phyloP scores from a whole-genome alignment of 31 red algal genomes.

The Asparagopsis taxiformis region DNA sequence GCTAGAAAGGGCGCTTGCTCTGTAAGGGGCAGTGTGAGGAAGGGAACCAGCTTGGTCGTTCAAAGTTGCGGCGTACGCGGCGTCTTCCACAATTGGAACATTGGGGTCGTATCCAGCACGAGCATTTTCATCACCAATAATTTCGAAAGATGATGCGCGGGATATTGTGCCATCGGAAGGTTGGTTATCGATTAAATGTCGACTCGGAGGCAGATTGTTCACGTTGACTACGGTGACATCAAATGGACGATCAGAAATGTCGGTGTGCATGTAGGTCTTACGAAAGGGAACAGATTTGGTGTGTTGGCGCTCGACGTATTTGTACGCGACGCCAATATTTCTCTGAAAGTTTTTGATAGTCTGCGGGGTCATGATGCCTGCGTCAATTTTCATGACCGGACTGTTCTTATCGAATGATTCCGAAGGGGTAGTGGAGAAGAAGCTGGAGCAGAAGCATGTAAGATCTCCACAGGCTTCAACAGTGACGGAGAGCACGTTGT shows the following conservation, averaged over 20 bases:
- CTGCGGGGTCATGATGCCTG: conserved; percentile 67
- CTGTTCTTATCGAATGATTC: conserved; percentile 16
- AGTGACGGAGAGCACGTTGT: conserved; percentile 92
- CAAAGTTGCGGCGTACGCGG: conserved; percentile 74
- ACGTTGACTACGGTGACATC: conserved; percentile 95
- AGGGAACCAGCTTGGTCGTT: conserved; percentile 73
- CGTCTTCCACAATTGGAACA: conserved; percentile 58
- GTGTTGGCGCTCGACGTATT: conserved; percentile 67
- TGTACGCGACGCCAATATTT: conserved; percentile 76
- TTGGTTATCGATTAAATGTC: conserved; percentile 32
- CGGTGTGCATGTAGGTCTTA: conserved; percentile 91
- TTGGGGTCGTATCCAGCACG: conserved; percentile 41
- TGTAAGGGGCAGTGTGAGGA: conserved; percentile 69
- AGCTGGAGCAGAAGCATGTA: conserved; percentile 92
- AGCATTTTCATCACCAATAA: conserved; percentile 38
- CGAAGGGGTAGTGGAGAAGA: conserved; percentile 28
- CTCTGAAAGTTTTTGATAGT: conserved; percentile 69
- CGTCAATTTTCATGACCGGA: conserved; percentile 48
- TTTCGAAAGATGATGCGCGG: conserved; percentile 84
- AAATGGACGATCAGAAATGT: conserved; percentile 84
- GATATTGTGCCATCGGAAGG: conserved; percentile 71
- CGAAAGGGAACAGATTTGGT: conserved; percentile 42
- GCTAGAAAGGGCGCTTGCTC: conserved; percentile 55
- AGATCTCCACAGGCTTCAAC: conserved; percentile 91
- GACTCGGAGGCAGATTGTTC: conserved; percentile 43